phyloP scores from a whole-genome alignment of 164 flowering plant species.

The Akebia trifoliata region DNA sequence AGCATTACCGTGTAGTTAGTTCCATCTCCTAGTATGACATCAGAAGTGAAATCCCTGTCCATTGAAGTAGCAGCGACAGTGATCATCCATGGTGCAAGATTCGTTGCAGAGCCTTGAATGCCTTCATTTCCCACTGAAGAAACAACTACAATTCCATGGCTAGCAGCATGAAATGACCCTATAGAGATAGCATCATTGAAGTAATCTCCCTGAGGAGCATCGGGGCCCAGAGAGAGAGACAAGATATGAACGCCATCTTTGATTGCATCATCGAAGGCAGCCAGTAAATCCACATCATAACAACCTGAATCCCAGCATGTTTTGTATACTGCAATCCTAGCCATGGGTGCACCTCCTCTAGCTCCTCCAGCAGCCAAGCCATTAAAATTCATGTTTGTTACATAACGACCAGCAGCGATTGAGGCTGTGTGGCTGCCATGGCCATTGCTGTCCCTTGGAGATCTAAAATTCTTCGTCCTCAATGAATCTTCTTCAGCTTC shows the following conservation, averaged over 20 bases:
- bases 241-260: constrained; percentile 69
- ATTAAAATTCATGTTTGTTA: constrained; percentile 47
- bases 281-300: constrained; percentile 71
- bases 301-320: constrained; percentile 82
- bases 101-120: constrained; percentile 54
- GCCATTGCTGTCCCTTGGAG: constrained; percentile 77
- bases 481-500: constrained; percentile 50
- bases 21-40: constrained; percentile 46
- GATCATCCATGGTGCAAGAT: constrained; percentile 81
- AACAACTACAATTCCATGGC: constrained; percentile 61
- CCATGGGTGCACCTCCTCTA: constrained; percentile 80
- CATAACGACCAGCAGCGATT: constrained; percentile 73
- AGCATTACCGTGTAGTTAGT: constrained; percentile 37
- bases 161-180: constrained; percentile 75
- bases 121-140: constrained; percentile 76
- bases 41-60: constrained; percentile 70
- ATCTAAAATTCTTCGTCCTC: constrained; percentile 33
- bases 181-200: constrained; percentile 76
- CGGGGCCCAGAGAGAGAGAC: constrained; percentile 71
- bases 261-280: constrained; percentile 86
- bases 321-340: constrained; percentile 77
- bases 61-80: constrained; percentile 79
- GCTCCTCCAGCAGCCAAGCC: constrained; percentile 78
- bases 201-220: constrained; percentile 65
- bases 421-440: constrained; percentile 94